Conservation (phyloP, 805 yeast genomes). For the Starmerella cellae region DNA sequence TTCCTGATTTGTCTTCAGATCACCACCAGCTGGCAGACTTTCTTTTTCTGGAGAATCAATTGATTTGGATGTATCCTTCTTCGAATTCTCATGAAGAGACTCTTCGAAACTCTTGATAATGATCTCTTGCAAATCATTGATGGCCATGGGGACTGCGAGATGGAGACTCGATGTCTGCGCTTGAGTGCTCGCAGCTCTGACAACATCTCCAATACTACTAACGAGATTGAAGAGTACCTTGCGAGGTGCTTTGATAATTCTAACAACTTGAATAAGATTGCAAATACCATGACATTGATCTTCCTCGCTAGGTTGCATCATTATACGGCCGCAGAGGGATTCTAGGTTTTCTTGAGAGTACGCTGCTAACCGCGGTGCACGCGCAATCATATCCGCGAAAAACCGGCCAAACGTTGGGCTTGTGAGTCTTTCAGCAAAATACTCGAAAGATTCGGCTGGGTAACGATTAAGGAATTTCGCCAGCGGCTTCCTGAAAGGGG, state of each 20-base stretch:
- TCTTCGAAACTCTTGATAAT: constrained; percentile 21
- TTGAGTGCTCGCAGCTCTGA: constrained; percentile 32
- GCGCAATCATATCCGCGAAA: constrained; percentile 49
- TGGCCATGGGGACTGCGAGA: constrained; percentile 58
- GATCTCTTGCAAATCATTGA: constrained; percentile 44
- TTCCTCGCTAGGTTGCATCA: constrained; percentile 40
- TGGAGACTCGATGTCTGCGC: constrained; percentile 48
- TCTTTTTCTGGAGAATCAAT: background rate
- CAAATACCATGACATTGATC: constrained; percentile 52
- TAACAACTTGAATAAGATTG: constrained; percentile 41
- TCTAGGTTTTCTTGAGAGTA: constrained; percentile 42
- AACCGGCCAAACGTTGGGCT: constrained; percentile 52
- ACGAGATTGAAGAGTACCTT: constrained; percentile 10
- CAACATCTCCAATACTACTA: constrained; percentile 35
- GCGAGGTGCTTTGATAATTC: constrained; percentile 1
- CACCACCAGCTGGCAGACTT: background rate
- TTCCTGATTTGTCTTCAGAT: background rate
- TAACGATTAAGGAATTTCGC: constrained; percentile 77
- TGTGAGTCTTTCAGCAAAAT: constrained; percentile 52
- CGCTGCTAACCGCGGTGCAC: constrained; percentile 41
- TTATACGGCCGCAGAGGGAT: constrained; percentile 36
- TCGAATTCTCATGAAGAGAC: background rate
- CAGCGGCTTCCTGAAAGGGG: constrained; percentile 86
- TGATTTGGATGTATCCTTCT: background rate
- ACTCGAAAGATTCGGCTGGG: constrained; percentile 57